These are phyloP conservation scores for Toxoplasma gondii DNA, from an alignment of 169 alveolate genomes.

Conservation along the genomic window DNA sequence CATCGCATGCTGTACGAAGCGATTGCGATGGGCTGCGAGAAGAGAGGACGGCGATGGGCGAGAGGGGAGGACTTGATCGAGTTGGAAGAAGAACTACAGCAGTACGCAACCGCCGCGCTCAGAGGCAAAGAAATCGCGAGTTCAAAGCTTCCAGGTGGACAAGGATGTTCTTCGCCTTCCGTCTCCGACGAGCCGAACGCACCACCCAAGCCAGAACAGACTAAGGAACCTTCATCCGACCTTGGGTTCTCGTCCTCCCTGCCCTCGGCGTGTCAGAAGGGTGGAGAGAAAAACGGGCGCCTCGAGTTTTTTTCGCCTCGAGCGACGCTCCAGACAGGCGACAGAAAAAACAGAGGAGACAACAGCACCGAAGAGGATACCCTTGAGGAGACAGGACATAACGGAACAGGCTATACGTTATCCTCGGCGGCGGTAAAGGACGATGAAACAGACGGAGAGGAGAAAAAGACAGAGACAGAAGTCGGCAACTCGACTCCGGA, in stretches of 20 bases:
- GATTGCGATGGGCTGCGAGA: conserved; percentile 44
- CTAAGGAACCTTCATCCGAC: not conserved
- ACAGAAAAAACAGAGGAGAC: not conserved
- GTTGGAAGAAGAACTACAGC: conserved; percentile 49
- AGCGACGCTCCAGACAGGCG: not conserved
- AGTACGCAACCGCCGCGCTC: not conserved
- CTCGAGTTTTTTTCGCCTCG: not conserved
- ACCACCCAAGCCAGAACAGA: not conserved
- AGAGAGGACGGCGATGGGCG: conserved; percentile 38
- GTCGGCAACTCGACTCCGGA: not conserved
- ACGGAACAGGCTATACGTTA: not conserved
- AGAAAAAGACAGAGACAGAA: not conserved
- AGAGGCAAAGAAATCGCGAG: not conserved
- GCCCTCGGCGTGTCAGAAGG: not conserved
- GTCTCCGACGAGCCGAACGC: not conserved
- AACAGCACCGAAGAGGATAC: not conserved
- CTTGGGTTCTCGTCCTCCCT: not conserved
- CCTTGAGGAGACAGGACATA: not conserved
- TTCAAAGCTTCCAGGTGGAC: not conserved
- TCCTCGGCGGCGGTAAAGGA: not conserved
- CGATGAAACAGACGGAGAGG: not conserved
- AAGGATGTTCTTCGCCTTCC: not conserved
- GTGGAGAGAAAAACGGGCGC: not conserved
- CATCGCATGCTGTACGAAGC: conserved; percentile 53
- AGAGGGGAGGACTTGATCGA: conserved; percentile 53